Conservation (phyloP, 176 grass and related monocot genomes). For the Cenchrus fungigraminus region DNA sequence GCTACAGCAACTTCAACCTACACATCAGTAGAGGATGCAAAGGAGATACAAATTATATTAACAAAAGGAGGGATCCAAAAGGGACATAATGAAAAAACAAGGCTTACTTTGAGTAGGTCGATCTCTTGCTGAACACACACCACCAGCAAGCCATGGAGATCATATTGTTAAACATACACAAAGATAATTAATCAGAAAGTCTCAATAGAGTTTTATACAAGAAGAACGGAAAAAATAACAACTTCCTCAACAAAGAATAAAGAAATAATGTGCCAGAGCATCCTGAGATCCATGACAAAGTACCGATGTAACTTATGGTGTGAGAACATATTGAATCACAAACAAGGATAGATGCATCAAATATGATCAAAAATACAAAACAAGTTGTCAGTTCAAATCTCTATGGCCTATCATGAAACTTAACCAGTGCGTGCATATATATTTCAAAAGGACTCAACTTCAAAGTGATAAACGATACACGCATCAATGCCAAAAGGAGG, state of each 20-base stretch:
- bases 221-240: not conserved
- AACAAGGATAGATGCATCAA: not conserved
- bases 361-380: constrained; percentile 7
- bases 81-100: constrained; percentile 6
- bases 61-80: not conserved
- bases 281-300: not conserved
- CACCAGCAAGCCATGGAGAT: constrained; percentile 36
- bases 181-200: constrained; percentile 48
- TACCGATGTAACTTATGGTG: constrained; percentile 1
- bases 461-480: not conserved
- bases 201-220: too few species aligned
- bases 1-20: constrained; percentile 18
- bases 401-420: not conserved
- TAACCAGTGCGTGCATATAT: not conserved
- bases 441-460: not conserved
- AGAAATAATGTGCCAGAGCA: not conserved
- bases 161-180: constrained; percentile 44
- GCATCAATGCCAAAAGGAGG: constrained; percentile 11
- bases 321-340: not conserved
- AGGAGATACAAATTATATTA: not conserved
- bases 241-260: not conserved
- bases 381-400: not conserved
- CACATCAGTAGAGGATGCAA: not conserved
- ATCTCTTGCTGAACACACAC: constrained; percentile 94
- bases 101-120: constrained; percentile 93